phyloP scores from a whole-genome alignment of 1,284 basidiomycete genomes.

The Neolentinus lepideus region DNA sequence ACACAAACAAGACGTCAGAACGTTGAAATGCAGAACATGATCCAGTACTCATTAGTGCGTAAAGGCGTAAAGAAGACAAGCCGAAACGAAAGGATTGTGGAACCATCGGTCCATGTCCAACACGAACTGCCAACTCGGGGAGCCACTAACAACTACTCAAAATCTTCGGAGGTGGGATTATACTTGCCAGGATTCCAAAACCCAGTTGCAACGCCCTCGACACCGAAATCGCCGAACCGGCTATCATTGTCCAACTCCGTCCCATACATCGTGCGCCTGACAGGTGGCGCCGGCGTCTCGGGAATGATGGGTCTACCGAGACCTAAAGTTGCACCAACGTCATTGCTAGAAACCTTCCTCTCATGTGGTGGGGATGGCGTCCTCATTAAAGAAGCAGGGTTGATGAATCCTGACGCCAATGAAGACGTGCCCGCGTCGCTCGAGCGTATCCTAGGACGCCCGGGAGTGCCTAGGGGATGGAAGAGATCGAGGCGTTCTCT shows the following conservation, averaged over 20 bases:
- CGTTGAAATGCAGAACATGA: neutral
- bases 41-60: neutral
- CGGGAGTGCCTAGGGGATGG: conserved; percentile 17
- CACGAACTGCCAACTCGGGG: neutral
- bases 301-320: conserved; percentile 8
- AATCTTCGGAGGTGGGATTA: neutral
- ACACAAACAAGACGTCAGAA: neutral
- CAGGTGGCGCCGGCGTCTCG: conserved; percentile 21
- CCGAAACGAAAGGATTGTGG: neutral
- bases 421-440: conserved; percentile 1
- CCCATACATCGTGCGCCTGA: conserved; percentile 71
- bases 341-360: conserved; percentile 14
- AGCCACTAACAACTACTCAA: no score
- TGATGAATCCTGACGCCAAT: neutral
- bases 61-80: neutral
- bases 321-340: conserved; percentile 16
- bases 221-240: conserved; percentile 75
- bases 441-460: conserved; percentile 11
- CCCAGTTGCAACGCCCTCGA: conserved; percentile 61
- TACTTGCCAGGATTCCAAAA: conserved; percentile 42
- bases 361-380: neutral
- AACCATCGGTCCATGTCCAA: neutral
- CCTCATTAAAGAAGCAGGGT: neutral
- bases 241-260: conserved; percentile 70
- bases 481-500: conserved; percentile 22